These are phyloP conservation scores for Alternaria sp. DNA, from an alignment of 2,329 filamentous ascomycete genomes.

Conservation along the genomic window DNA sequence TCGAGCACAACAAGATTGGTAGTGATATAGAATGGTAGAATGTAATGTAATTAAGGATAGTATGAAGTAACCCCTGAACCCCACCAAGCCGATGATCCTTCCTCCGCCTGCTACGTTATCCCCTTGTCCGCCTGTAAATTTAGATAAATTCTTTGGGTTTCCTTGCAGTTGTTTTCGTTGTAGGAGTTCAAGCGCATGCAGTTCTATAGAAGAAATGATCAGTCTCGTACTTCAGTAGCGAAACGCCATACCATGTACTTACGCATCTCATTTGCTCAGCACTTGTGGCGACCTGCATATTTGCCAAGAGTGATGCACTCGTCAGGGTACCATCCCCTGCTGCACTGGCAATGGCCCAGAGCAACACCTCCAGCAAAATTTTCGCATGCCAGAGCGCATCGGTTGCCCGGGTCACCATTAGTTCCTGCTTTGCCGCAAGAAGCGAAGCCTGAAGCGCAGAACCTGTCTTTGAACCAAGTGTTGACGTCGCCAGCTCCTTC, in stretches of 20 bases:
- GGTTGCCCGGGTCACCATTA: neutral
- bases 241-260: neutral
- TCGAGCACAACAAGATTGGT: too few species aligned
- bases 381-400: neutral
- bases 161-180: neutral
- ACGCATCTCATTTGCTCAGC: accelerated
- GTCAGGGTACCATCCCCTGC: neutral
- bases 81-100: too few species aligned
- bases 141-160: accelerated
- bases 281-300: neutral
- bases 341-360: neutral
- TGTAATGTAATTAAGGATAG: too few species aligned
- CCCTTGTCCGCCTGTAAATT: neutral
- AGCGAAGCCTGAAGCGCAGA: slow-evolving; percentile 7
- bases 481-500: neutral
- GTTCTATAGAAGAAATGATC: neutral
- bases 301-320: neutral
- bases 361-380: neutral
- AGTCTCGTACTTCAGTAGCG: neutral
- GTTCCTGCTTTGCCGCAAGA: neutral
- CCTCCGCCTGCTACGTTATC: neutral
- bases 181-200: accelerated
- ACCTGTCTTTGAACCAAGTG: slow-evolving; percentile 2
- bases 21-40: too few species aligned
- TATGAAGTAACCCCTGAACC: too few species aligned